Evolutionary conservation across 2,329 filamentous ascomycete genomes (phyloP).

Genomic region (Fusarium sambucinum): DNA sequence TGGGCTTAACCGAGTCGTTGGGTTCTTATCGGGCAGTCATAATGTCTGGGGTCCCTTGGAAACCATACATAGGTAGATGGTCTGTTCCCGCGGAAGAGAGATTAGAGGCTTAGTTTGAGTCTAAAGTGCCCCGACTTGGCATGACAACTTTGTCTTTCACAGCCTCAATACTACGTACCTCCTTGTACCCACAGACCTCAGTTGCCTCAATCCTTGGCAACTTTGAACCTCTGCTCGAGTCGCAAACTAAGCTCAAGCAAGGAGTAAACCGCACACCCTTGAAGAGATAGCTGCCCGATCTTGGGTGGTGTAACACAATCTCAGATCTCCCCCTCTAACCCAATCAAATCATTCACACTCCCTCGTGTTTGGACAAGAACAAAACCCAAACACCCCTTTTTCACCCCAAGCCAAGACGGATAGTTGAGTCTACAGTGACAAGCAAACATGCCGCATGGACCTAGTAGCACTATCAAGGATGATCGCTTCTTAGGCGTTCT

Average conservation of each 20-base stretch:
- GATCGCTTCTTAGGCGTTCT: constrained; percentile 40
- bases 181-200: background rate
- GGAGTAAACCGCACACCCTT: background rate
- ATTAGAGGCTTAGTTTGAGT: constrained; percentile 2
- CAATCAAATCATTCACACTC: constrained; percentile 24
- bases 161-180: constrained; percentile 22
- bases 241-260: constrained; percentile 21
- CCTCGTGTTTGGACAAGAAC: constrained; percentile 40
- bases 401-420: constrained; percentile 8
- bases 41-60: constrained; percentile 2
- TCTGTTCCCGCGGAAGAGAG: constrained; percentile 3
- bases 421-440: constrained; percentile 6
- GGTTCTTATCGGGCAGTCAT: constrained; percentile 37
- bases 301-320: constrained; percentile 39
- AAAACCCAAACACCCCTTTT: constrained; percentile 26
- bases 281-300: constrained; percentile 46
- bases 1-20: constrained; percentile 45
- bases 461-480: constrained; percentile 32
- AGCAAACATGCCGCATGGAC: constrained; percentile 1
- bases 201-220: constrained; percentile 3
- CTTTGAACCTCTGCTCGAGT: background rate
- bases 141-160: constrained; percentile 24
- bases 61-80: background rate
- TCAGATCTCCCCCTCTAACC: constrained; percentile 18
- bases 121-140: constrained; percentile 37